phyloP scores from a whole-genome alignment of 2,329 filamentous ascomycete species.

The Penicillium brevicompactum region DNA sequence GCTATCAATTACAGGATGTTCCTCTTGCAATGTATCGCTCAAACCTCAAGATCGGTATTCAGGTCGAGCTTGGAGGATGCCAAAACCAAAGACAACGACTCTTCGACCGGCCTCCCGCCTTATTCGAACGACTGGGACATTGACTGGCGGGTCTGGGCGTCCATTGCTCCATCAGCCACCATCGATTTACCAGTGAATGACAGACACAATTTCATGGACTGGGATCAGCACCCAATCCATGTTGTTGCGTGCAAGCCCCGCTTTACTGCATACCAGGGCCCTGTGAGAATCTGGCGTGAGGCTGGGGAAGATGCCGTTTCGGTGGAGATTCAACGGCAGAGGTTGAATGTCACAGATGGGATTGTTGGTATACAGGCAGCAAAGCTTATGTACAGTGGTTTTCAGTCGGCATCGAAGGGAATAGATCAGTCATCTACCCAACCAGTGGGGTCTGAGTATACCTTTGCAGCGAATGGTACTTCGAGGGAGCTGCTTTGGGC shows the following conservation, averaged over 20 bases:
- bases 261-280: not conserved
- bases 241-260: not conserved
- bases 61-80: not conserved
- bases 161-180: not conserved
- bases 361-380: not conserved
- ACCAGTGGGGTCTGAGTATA: not conserved
- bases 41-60: not conserved
- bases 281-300: not conserved
- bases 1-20: not conserved
- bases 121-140: not conserved
- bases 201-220: not conserved
- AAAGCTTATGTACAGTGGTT: not conserved
- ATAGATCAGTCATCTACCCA: not conserved
- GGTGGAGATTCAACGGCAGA: not conserved
- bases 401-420: not conserved
- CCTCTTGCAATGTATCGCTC: not conserved
- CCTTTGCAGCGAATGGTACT: not conserved
- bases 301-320: not conserved
- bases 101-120: not conserved
- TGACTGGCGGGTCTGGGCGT: conserved; percentile 3
- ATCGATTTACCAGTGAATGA: not conserved
- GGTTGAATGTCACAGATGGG: not conserved
- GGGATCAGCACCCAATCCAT: not conserved
- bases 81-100: not conserved
- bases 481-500: not conserved